Evolutionary conservation across 345 rosid species (phyloP).

Genomic region (Salix arbutifolia): DNA sequence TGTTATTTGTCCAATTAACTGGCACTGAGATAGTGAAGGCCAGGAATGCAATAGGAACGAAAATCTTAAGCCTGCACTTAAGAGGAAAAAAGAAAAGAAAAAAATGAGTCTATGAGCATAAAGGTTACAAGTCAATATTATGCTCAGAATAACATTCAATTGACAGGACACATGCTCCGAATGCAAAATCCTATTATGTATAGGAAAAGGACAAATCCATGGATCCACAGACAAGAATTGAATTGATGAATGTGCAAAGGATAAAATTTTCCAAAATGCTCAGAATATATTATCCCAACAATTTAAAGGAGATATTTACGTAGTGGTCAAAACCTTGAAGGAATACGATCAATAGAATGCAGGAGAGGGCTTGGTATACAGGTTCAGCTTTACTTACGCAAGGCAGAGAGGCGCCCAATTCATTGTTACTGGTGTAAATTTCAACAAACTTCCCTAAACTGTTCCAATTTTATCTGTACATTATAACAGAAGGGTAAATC

Average conservation of each 20-base stretch:
- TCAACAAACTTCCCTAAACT: background rate
- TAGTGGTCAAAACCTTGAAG: too few relatives aligned
- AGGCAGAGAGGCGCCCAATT: too few relatives aligned
- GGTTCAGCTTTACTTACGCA: too few relatives aligned
- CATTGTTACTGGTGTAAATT: background rate
- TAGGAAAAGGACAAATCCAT: background rate
- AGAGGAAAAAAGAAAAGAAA: constrained; percentile 1
- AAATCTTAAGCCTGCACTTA: constrained; percentile 71
- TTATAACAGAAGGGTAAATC: too few relatives aligned
- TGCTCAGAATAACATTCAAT: background rate
- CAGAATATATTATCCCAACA: too few relatives aligned
- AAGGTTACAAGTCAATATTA: background rate
- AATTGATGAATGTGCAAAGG: background rate
- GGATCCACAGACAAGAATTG: background rate
- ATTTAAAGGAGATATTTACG: too few relatives aligned
- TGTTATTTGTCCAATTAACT: constrained; percentile 76
- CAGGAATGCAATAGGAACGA: constrained; percentile 67
- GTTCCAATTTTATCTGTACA: too few relatives aligned
- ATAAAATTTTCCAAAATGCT: background rate
- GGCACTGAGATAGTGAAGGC: constrained; percentile 76
- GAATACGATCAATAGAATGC: too few relatives aligned
- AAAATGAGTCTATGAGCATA: background rate
- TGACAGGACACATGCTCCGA: background rate
- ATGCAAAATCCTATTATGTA: background rate
- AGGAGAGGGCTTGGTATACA: too few relatives aligned